phyloP scores from a whole-genome alignment of 116 monocot genomes.

The Phalaenopsis hybrid region DNA sequence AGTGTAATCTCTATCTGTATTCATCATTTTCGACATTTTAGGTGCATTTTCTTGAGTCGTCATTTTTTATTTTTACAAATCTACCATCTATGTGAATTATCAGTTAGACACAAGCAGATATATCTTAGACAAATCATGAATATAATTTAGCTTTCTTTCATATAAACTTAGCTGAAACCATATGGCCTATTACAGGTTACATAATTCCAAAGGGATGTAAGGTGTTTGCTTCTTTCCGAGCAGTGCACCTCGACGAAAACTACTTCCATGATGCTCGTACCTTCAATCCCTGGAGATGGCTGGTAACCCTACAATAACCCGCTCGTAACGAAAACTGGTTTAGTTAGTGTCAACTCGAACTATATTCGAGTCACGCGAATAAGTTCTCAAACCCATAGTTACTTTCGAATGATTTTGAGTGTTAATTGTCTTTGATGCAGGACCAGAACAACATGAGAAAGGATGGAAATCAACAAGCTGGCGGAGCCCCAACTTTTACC shows the following conservation, averaged over 20 bases:
- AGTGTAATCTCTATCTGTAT: too few species aligned
- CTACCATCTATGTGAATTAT: too few species aligned
- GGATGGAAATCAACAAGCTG: slow-evolving; percentile 18
- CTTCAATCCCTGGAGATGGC: slow-evolving; percentile 96
- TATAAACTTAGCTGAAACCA: neutral
- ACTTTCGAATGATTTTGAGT: neutral
- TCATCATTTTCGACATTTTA: too few species aligned
- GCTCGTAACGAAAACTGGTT: too few species aligned
- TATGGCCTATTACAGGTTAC: slow-evolving; percentile 34
- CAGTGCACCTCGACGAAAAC: slow-evolving; percentile 60
- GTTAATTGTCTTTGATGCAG: neutral
- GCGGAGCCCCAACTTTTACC: slow-evolving; percentile 29
- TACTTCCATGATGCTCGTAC: slow-evolving; percentile 62
- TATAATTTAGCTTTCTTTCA: neutral
- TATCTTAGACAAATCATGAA: too few species aligned
- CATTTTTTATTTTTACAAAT: too few species aligned
- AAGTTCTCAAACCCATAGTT: neutral
- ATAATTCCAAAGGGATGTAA: slow-evolving; percentile 87
- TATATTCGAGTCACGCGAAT: too few species aligned
- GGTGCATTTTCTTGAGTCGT: too few species aligned
- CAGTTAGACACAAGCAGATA: too few species aligned
- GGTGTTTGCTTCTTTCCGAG: slow-evolving; percentile 77
- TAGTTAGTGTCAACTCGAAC: too few species aligned
- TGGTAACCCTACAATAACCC: slow-evolving; percentile 15
- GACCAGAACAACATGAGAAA: slow-evolving; percentile 7